Base-by-base conservation (phyloP, 2,329 filamentous ascomycete species). In the Cordyceps fumosorosea region DNA sequence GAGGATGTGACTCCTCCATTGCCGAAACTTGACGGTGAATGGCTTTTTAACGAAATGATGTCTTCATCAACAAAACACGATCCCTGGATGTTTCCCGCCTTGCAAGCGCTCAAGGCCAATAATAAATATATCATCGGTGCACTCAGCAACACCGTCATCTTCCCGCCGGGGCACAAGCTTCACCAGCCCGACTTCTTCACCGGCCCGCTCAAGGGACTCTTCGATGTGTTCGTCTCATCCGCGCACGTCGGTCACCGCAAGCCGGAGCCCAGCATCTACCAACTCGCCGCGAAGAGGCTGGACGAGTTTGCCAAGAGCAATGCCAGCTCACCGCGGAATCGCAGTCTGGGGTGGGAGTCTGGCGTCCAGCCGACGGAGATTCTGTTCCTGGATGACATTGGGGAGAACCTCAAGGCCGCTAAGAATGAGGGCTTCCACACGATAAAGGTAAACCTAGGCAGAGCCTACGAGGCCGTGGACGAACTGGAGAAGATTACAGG, bases 31-130 rank as follows among this genome's bases (percentile, higher is more conserved):
- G 88, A 98, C 69, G 89, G 84, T 16, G 86, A 91, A 71, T 85
- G 78, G 75, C 79, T 99, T 32, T 97, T 96, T 78, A 89, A 90
- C 83, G 84, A 89, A 69, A 98, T 98, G 93, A 97, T 98, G 91
- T 76, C 80, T 5, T 76, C 82, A 14, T 87, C 89, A 12, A 80
- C 85, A 6, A 75, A 77, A 1, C 86, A 89, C 0, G 93, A 99
- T 72, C 91, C 91, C 4, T 90, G 89, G 80, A 95, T 98, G 88
- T 91, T 85, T 66, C 92, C 93, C 0, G 93, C 93, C 1, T 77
- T 98, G 47, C 77, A 86, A 69, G 84, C 81, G 44, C 78, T 99
- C 63, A 83, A 84, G 63, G 80, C 79, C 3, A 87, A 82, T 57
- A 83, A 85, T 1, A 77, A 79, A 62, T 93, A 88, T 67, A 81